These are phyloP conservation scores for Berkeleyomyces basicola DNA, from an alignment of 2,329 filamentous ascomycete genomes.

Conservation along the genomic window DNA sequence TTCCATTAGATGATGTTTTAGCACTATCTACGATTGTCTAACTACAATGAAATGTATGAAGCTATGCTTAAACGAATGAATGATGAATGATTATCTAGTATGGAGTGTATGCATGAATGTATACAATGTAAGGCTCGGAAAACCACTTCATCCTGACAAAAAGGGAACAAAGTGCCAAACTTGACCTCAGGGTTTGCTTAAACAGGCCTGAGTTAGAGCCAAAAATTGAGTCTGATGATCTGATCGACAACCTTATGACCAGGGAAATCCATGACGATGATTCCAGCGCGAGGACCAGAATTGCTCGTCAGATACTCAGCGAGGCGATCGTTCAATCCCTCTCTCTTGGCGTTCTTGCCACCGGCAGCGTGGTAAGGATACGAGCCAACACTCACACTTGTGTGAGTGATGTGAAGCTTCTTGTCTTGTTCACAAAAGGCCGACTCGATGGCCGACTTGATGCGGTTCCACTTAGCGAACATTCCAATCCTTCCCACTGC, in stretches of 20 bases:
- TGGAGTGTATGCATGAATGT: neutral
- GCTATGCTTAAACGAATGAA: neutral
- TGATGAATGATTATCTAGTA: too few relatives aligned
- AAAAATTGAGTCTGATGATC: slow-evolving; percentile 25
- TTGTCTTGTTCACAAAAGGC: slow-evolving; percentile 18
- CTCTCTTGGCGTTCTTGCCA: slow-evolving; percentile 24
- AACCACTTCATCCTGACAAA: too few relatives aligned
- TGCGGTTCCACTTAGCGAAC: slow-evolving; percentile 28
- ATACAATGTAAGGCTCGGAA: neutral
- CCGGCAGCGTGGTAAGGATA: slow-evolving; percentile 26
- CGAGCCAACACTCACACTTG: neutral
- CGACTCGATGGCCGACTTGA: slow-evolving; percentile 24
- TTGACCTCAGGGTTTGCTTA: too few relatives aligned
- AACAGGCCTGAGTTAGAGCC: neutral
- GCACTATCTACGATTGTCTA: neutral
- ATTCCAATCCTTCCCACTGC: slow-evolving; percentile 26
- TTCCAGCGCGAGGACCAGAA: slow-evolving; percentile 21
- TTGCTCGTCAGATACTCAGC: slow-evolving; percentile 24
- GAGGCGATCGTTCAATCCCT: slow-evolving; percentile 32
- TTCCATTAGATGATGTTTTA: neutral
- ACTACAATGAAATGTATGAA: neutral
- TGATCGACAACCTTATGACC: slow-evolving; percentile 26
- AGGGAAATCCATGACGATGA: slow-evolving; percentile 33
- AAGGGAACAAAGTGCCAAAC: too few relatives aligned
- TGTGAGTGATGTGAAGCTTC: slow-evolving; percentile 19